Evolutionary conservation across 192 early-diverging fungal genomes (phyloP).

Genomic region (Entomortierella lignicola): DNA sequence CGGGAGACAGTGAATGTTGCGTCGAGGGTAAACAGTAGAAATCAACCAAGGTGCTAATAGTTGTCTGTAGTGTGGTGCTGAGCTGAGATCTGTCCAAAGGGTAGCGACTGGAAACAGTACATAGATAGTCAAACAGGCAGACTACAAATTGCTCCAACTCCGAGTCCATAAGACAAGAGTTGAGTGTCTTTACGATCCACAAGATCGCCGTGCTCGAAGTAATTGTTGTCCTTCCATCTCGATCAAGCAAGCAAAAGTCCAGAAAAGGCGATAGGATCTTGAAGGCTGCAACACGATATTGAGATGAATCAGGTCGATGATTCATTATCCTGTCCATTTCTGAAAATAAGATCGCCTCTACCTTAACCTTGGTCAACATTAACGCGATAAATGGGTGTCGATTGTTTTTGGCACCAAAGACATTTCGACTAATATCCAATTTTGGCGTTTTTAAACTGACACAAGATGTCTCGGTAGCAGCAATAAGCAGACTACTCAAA

Average conservation of each 20-base stretch:
- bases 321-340: conserved; percentile 37
- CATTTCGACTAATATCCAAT: conserved; percentile 1
- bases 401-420: conserved; percentile 38
- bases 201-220: conserved; percentile 19
- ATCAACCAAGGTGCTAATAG: conserved; percentile 24
- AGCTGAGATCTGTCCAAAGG: conserved; percentile 29
- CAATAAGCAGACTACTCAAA: conserved; percentile 21
- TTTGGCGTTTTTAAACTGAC: conserved; percentile 2
- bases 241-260: conserved; percentile 46
- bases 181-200: conserved; percentile 39
- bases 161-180: conserved; percentile 21
- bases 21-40: conserved; percentile 37
- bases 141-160: conserved; percentile 16
- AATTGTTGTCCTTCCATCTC: conserved; percentile 15
- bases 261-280: conserved; percentile 35
- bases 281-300: conserved; percentile 26
- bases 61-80: conserved; percentile 23
- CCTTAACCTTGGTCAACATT: conserved; percentile 15
- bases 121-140: conserved; percentile 38
- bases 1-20: conserved; percentile 15
- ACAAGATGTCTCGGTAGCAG: conserved; percentile 20
- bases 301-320: conserved; percentile 19
- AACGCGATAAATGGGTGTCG: conserved; percentile 46
- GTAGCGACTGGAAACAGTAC: conserved; percentile 21
- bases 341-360: conserved; percentile 21